Evolutionary conservation across 78 protist species (phyloP), one percentile per base, ranked within the genome.

Genomic region (Dictyostelium intermedium): DNA sequence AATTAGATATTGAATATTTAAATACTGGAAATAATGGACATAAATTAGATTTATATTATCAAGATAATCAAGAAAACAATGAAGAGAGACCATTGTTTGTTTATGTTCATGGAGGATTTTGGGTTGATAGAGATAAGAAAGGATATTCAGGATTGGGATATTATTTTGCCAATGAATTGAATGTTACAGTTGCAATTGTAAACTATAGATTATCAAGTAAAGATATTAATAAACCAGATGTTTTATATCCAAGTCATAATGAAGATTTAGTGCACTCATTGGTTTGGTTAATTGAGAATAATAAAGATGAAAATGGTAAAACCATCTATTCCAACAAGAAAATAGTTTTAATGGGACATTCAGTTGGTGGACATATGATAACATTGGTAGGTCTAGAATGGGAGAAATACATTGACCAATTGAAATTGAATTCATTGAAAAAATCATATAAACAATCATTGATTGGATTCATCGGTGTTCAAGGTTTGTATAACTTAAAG

Each of bases 81-180:
- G 39, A 39, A 47, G n/a, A 56, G 14, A 30, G 69, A 82, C 82
- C 87, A 20, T 69, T 89, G 27, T 3, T 89, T 7, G 69, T 89
- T 32, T 89, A 81, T 80, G 73, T 89, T 53, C 94, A 89, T 69
- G 94, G 94, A 69, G 94, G 94, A 80, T 80, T 89, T 41, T 89
- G 94, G 94, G 73, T 89, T 23, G 85, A 37, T 11, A n/a, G 94
- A 30, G 94, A 89, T 45, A 89, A 89, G 77, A 63, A 78, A 37
- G 94, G 66, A 2, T 80, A 80, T 35, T n/a, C 32, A n/a, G 13
- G 10, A 9, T 23, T 89, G 16, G 94, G 87, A n/a, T 11, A 74
- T 11, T 80, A 63, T 74, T 80, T 60, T 1, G 76, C 84, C 0
- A 9, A 47, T 18, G 41, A 41, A 77, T 2, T 45, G 20, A 84